Evolutionary conservation across 2,329 filamentous ascomycete genomes (phyloP).

Genomic region (Monosporascus sp.): DNA sequence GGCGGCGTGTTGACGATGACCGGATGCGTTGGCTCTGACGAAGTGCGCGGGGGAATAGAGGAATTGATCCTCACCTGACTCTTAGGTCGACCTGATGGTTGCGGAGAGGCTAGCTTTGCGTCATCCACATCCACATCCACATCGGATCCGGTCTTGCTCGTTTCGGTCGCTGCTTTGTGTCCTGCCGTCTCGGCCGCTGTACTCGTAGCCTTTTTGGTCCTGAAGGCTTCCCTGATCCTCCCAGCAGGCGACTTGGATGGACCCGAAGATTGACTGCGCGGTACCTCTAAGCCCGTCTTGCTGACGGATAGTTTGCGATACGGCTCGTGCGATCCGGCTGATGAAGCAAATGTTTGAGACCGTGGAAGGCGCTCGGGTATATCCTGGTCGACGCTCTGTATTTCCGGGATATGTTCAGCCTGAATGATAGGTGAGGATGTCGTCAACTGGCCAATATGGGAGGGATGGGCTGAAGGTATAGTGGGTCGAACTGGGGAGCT

Average conservation of each 20-base stretch:
- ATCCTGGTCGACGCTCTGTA: slow-evolving; percentile 32
- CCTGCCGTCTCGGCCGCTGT: slow-evolving; percentile 24
- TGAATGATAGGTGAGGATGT: slow-evolving; percentile 64
- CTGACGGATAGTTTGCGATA: slow-evolving; percentile 23
- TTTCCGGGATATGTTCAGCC: slow-evolving; percentile 44
- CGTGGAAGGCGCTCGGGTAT: slow-evolving; percentile 19
- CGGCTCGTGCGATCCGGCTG: slow-evolving; percentile 28
- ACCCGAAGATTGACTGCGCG: slow-evolving; percentile 38
- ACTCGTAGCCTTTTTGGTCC: slow-evolving; percentile 44
- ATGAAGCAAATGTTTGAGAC: slow-evolving; percentile 33
- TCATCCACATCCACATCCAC: slow-evolving; percentile 16
- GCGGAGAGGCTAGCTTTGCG: slow-evolving; percentile 11
- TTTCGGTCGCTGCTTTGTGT: slow-evolving; percentile 13
- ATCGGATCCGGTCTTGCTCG: slow-evolving; percentile 11
- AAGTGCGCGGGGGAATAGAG: slow-evolving; percentile 35
- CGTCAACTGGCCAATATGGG: slow-evolving; percentile 63
- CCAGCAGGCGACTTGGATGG: slow-evolving; percentile 65
- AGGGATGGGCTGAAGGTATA: slow-evolving; percentile 52
- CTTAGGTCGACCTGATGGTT: slow-evolving; percentile 14
- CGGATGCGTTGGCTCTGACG: slow-evolving; percentile 40
- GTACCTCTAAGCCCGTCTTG: slow-evolving; percentile 35
- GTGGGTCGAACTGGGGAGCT: slow-evolving; percentile 36
- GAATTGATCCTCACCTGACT: slow-evolving; percentile 17
- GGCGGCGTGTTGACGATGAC: slow-evolving; percentile 61
- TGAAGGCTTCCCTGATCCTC: slow-evolving; percentile 68